phyloP scores from a whole-genome alignment of 441 rosid species.

The Pelargonium cotyledonis region DNA sequence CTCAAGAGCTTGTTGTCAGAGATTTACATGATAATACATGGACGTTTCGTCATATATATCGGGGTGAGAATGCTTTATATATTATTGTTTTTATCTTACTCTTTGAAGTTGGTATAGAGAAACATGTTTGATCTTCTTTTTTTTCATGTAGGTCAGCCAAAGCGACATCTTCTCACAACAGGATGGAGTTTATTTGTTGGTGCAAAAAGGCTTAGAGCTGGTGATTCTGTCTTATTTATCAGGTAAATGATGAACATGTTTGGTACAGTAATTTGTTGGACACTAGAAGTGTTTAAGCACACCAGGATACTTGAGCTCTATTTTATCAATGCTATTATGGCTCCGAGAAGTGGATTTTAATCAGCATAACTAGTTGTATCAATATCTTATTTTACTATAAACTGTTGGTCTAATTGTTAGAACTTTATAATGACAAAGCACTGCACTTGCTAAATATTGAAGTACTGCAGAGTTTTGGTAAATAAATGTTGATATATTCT shows the following conservation, averaged over 20 bases:
- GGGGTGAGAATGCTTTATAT: slow-evolving; percentile 39
- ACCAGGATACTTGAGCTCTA: slow-evolving; percentile 12
- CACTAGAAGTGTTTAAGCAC: neutral
- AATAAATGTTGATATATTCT: no score
- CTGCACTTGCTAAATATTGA: no score
- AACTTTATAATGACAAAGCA: no score
- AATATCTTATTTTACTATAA: no score
- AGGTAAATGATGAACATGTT: slow-evolving; percentile 34
- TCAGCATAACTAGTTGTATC: no score
- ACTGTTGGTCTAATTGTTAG: no score
- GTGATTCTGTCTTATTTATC: slow-evolving; percentile 88
- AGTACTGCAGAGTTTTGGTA: no score
- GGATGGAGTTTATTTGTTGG: slow-evolving; percentile 97
- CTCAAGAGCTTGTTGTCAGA: slow-evolving; percentile 81
- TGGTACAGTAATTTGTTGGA: neutral
- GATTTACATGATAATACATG: slow-evolving; percentile 84
- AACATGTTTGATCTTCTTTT: neutral
- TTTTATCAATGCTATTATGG: slow-evolving; percentile 9
- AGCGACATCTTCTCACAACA: slow-evolving; percentile 89
- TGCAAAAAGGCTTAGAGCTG: slow-evolving; percentile 84
- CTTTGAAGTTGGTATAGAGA: neutral
- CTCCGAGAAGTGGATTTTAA: slow-evolving; percentile 11
- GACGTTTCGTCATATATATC: slow-evolving; percentile 89
- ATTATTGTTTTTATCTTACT: neutral
- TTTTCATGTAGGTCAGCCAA: slow-evolving; percentile 67